A percentile compares a stretch with the other conserved stretches of the same genome.
Evolutionary conservation across 768 basidiomycete genomes (phyloP).

Genomic region (Phylloporus rhodoxanthus): DNA sequence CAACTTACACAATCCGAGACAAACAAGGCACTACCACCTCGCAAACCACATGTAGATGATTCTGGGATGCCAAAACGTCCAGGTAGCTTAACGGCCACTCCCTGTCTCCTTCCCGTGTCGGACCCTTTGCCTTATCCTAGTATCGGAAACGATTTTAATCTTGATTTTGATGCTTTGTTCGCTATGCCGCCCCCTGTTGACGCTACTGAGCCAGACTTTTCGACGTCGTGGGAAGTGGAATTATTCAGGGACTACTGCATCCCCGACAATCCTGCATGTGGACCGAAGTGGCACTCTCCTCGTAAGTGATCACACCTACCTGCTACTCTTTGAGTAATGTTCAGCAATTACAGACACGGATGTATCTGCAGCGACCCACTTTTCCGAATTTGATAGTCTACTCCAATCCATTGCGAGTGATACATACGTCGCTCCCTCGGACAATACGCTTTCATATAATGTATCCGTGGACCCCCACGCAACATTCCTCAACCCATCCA

Average conservation of each 20-base stretch:
- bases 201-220: slow-evolving; percentile 21
- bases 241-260: slow-evolving; percentile 28
- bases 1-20: background rate
- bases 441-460: background rate
- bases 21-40: background rate
- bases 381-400: slow-evolving; percentile 7
- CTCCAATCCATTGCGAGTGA: slow-evolving; percentile 3
- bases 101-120: slow-evolving; percentile 28
- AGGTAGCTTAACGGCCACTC: slow-evolving; percentile 7
- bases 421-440: background rate
- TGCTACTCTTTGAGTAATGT: background rate
- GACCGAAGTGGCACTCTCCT: background rate
- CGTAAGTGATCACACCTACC: slow-evolving; percentile 2
- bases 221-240: slow-evolving; percentile 29
- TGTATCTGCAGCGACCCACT: background rate
- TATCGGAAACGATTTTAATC: slow-evolving; percentile 20
- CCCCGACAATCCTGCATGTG: slow-evolving; percentile 1
- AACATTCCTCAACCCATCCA: background rate
- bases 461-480: background rate
- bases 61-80: slow-evolving; percentile 26
- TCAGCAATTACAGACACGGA: background rate
- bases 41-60: slow-evolving; percentile 32
- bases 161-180: slow-evolving; percentile 22
- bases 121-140: slow-evolving; percentile 25
- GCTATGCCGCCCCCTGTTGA: slow-evolving; percentile 25